Conservation (phyloP, 805 yeast species). For the Priceomyces castillae region DNA sequence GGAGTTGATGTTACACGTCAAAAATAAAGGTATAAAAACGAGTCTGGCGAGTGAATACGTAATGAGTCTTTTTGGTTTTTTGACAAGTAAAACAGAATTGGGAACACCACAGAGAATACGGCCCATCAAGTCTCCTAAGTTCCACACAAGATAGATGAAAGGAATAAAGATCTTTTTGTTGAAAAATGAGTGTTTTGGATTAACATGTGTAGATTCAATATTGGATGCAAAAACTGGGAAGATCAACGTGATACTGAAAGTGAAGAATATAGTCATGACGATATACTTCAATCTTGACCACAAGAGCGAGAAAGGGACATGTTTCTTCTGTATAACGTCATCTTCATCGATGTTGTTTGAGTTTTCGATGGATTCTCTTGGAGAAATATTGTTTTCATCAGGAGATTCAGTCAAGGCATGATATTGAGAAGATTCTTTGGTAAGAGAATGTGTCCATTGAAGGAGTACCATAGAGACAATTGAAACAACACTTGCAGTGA, state of each 20-base stretch:
- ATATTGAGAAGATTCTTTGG: slow-evolving; percentile 22
- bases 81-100: slow-evolving; percentile 31
- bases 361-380: slow-evolving; percentile 8
- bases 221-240: slow-evolving; percentile 90
- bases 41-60: slow-evolving; percentile 55
- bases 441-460: slow-evolving; percentile 25
- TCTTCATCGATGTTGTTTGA: slow-evolving; percentile 10
- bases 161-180: slow-evolving; percentile 59
- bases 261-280: slow-evolving; percentile 66
- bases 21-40: slow-evolving; percentile 66
- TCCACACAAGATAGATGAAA: slow-evolving; percentile 80
- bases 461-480: slow-evolving; percentile 41
- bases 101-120: slow-evolving; percentile 64
- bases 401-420: slow-evolving; percentile 15
- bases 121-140: slow-evolving; percentile 81
- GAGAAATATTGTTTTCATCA: slow-evolving; percentile 10
- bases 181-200: slow-evolving; percentile 37
- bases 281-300: slow-evolving; percentile 63
- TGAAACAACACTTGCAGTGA: slow-evolving; percentile 51
- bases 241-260: slow-evolving; percentile 69
- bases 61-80: slow-evolving; percentile 44
- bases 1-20: slow-evolving; percentile 60
- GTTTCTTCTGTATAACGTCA: slow-evolving; percentile 21
- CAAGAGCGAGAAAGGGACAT: slow-evolving; percentile 58
- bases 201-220: slow-evolving; percentile 48